A percentile compares a stretch with the other conserved stretches of the same genome.
Conservation (phyloP, 2,329 filamentous ascomycete species). For the Phialophora tarda region DNA sequence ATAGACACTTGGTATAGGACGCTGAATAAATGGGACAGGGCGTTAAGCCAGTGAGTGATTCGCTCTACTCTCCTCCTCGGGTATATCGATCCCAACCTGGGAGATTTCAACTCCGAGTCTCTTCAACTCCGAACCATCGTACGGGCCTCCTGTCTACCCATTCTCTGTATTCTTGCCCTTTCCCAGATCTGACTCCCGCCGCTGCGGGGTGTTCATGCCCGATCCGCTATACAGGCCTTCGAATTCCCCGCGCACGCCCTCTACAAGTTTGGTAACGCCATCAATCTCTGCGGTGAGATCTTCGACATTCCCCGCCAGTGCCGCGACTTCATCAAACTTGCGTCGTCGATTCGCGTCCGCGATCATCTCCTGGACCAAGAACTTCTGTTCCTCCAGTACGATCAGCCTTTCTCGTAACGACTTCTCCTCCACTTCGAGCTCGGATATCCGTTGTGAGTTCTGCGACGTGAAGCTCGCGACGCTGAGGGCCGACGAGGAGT, state of each 20-base stretch:
- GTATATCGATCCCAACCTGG: not conserved
- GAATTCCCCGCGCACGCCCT: conserved; percentile 64
- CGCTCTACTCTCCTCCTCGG: not conserved
- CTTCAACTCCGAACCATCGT: not conserved
- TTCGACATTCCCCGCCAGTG: conserved; percentile 77
- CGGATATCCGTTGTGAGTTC: conserved; percentile 56
- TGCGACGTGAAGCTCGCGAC: conserved; percentile 55
- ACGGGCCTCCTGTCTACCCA: conserved; percentile 5
- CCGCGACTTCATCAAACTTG: conserved; percentile 84
- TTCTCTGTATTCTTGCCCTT: conserved; percentile 29
- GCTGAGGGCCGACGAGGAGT: conserved; percentile 58
- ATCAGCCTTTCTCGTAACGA: conserved; percentile 78
- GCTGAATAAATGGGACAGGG: too few relatives aligned
- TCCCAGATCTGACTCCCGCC: conserved; percentile 17
- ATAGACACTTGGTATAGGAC: not conserved
- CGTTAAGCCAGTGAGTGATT: not conserved
- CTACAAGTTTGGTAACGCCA: conserved; percentile 67
- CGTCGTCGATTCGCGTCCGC: conserved; percentile 74
- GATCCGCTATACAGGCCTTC: conserved; percentile 54
- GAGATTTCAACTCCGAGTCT: not conserved
- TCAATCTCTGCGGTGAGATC: conserved; percentile 82
- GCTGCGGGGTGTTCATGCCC: conserved; percentile 34
- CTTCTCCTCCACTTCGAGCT: conserved; percentile 82
- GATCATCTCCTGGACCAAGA: conserved; percentile 87
- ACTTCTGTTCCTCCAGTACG: conserved; percentile 87